Evolutionary conservation across 1,284 basidiomycete genomes (phyloP), one percentile per base, ranked within the genome.

Genomic region (Austroboletus olivaceoglutinosus): DNA sequence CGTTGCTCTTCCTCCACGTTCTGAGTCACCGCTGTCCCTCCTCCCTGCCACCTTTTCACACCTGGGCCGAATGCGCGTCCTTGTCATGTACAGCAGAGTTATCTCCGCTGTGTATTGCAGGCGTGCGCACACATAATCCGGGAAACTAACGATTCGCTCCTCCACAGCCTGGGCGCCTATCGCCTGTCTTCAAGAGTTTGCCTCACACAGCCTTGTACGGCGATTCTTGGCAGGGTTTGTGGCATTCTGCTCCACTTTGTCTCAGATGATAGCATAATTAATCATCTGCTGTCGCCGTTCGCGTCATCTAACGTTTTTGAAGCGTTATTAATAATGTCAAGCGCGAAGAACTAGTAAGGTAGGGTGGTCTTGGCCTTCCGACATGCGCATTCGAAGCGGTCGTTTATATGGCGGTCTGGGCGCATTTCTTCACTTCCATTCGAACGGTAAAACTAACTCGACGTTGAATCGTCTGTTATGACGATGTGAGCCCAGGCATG

Each of bases 41-140:
- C 25, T 25, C 25, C 6, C 25, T 25, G 25, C 25, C 7, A 19
- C 18, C 15, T 19, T 10, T 37, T 37, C 18, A 11, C 18, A 37
- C 18, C 34, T 10, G 34, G 7, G 9, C 47, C 51, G 51, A 50
- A 63, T 64, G 63, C 51, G 43, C 48, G 57, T 61, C 53, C 63
- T 62, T 67, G 64, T 53, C 4, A 47, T 64, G 56, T 57, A 51
- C 60, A 52, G 38, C 52, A 53, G 60, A 59, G 60, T 61, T 22
- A 45, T 43, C 58, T 64, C 55, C 51, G 40, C 56, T 59, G 63
- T 65, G 62, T 29, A 59, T 52, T 44, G 53, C 64, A 61, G 49
- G 63, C 58, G 59, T 67, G 61, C 57, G 56, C 61, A 63, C 62
- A 49, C 56, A 48, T 44, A 30, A 53, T 50, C 34, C 42, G 43